Base-by-base conservation (phyloP, 1,284 basidiomycete genomes). In the Bjerkandera adusta region DNA sequence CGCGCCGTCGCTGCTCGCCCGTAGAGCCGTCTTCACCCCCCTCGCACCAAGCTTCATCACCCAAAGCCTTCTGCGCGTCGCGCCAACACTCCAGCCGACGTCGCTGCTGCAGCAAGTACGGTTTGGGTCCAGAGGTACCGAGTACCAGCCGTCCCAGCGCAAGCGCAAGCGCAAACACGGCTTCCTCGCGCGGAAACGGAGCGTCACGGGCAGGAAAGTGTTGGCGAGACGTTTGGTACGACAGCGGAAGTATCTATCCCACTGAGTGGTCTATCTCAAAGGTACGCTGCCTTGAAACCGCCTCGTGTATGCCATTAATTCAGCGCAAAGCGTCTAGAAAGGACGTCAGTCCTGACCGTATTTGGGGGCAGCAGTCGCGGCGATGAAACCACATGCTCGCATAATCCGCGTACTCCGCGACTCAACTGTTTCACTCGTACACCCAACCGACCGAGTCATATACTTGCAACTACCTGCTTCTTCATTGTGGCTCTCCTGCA, bases 91-190 rank as follows among this genome's bases (percentile, higher is more conserved):
- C 12, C 36, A 47, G n/a, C 34, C 29, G 8, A 42, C n/a, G n/a
- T n/a, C 60, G 5, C 25, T 51, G 12, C 13, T 71, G 7, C 63
- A 72, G 32, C 79, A 81, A 55, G 64, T 72, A 12, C 76, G 82
- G 12, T 73, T 69, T 55, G 66, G 62, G 25, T 68, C 76, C 37
- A 68, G 73, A 27, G 91, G 91, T 26, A 75, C 78, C 26, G 88
- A 92, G 65, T 96, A 94, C 63, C 91, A 94, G 62, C 92, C 92
- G 2, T 90, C 86, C 1, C 91, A 93, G 69, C 75, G 91, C 41
- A 89, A 89, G 63, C 72, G 92, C 41, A 96, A 96, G 72, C 77
- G 89, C 52, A 89, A 86, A 66, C 90, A 93, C 62, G 92, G 92
- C 7, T 96, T 93, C 65, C 72, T 96, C 30, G 75, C 83, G 0